Conservation (phyloP, 1,139 yeast species). For the Suhomyces yuchorum region DNA sequence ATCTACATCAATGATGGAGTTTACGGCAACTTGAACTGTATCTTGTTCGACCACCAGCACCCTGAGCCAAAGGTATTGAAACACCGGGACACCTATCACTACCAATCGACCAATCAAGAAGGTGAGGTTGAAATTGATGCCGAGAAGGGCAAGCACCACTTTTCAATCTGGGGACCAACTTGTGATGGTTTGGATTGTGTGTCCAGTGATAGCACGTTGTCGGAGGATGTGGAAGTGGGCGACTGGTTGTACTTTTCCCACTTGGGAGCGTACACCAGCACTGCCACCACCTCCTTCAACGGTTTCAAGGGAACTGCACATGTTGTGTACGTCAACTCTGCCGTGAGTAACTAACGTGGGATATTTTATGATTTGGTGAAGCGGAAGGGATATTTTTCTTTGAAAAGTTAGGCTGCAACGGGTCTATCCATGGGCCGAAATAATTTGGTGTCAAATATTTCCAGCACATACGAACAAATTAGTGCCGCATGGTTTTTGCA, state of each 20-base stretch:
- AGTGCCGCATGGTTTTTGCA: neutral
- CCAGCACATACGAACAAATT: too few species aligned
- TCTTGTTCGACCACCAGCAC: conserved; percentile 86
- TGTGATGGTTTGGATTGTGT: conserved; percentile 96
- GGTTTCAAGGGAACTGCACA: conserved; percentile 72
- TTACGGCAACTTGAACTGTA: conserved; percentile 93
- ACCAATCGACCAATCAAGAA: conserved; percentile 28
- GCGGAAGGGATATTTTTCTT: neutral
- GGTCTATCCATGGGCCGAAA: too few species aligned
- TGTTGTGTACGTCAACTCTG: conserved; percentile 58
- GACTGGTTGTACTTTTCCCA: conserved; percentile 90
- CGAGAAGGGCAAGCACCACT: conserved; percentile 35
- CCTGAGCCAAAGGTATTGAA: conserved; percentile 71
- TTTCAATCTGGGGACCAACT: conserved; percentile 96
- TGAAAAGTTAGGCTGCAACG: neutral
- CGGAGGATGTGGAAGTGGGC: conserved; percentile 70
- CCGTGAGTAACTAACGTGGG: conserved; percentile 20
- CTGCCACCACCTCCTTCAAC: conserved; percentile 86
- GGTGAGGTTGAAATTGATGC: conserved; percentile 23
- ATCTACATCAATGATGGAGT: conserved; percentile 92
- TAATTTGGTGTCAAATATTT: too few species aligned
- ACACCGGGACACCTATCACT: conserved; percentile 52
- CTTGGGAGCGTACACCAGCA: conserved; percentile 92
- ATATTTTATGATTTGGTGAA: neutral
- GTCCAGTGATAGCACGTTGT: conserved; percentile 51